A percentile compares a stretch with the other conserved stretches of the same genome.
These are phyloP conservation scores for Fraxinus sp. DNA, from an alignment of 305 asterid genomes.

Conservation along the genomic window DNA sequence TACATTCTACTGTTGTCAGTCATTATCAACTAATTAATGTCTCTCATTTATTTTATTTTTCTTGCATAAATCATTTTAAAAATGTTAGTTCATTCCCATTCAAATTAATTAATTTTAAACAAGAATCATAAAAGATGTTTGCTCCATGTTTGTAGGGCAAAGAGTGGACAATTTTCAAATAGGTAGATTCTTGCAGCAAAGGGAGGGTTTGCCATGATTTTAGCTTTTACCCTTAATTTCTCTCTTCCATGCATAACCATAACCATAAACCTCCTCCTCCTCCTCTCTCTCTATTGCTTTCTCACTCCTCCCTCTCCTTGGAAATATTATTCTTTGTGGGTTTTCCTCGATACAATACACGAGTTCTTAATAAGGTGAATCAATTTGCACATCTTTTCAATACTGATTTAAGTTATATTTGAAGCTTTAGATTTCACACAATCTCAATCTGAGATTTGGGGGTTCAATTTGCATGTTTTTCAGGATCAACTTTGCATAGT, in stretches of 20 bases:
- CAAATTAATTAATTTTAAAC: background rate
- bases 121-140: background rate
- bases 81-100: background rate
- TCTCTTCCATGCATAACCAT: background rate
- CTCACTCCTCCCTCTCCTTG: constrained; percentile 20
- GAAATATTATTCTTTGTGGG: background rate
- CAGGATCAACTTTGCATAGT: background rate
- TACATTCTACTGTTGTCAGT: background rate
- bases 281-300: constrained; percentile 17
- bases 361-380: background rate
- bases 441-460: background rate
- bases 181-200: background rate
- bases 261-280: background rate
- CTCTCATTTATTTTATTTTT: background rate
- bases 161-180: background rate
- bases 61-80: background rate
- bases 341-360: background rate
- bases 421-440: background rate
- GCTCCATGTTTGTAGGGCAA: background rate
- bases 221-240: background rate
- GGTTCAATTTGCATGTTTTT: background rate
- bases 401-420: background rate
- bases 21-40: background rate
- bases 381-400: background rate
- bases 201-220: background rate